These are phyloP conservation scores for Zhuliangozyma parablackwelliae DNA, from an alignment of 1,139 yeast species.

Conservation along the genomic window DNA sequence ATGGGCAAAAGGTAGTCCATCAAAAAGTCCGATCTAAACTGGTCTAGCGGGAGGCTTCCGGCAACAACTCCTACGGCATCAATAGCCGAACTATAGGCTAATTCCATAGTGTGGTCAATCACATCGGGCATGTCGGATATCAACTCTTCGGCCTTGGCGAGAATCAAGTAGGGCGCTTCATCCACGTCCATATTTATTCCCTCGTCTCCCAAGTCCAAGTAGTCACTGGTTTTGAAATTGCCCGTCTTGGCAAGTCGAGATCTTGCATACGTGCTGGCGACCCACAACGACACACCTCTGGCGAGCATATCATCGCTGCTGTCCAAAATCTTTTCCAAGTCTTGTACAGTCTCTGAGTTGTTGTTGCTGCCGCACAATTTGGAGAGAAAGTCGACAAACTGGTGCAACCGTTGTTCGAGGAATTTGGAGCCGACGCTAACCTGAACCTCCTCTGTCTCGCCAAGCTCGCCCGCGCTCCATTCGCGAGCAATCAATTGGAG, in stretches of 20 bases:
- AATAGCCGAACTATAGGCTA: conserved; percentile 18
- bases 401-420: conserved; percentile 14
- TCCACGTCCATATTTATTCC: conserved; percentile 3
- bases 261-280: conserved; percentile 19
- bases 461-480: conserved; percentile 6
- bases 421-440: conserved; percentile 9
- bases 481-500: conserved; percentile 8
- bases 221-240: conserved; percentile 23
- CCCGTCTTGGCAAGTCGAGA: conserved; percentile 1
- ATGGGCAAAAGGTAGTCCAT: conserved; percentile 31
- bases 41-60: conserved; percentile 16
- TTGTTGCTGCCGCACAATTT: conserved; percentile 2
- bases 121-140: conserved; percentile 10
- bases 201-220: conserved; percentile 15
- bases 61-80: too few species aligned
- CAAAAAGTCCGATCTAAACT: conserved; percentile 28
- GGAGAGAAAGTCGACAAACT: conserved; percentile 13
- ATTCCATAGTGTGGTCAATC: conserved; percentile 11
- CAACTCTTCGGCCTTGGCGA: conserved; percentile 25
- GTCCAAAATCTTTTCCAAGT: conserved; percentile 15
- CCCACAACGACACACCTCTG: conserved; percentile 25
- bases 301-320: conserved; percentile 5
- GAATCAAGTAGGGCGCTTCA: conserved; percentile 19
- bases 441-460: not conserved
- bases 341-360: conserved; percentile 1